Evolutionary conservation across 768 basidiomycete genomes (phyloP).

Genomic region (Sarcomyxa edulis): DNA sequence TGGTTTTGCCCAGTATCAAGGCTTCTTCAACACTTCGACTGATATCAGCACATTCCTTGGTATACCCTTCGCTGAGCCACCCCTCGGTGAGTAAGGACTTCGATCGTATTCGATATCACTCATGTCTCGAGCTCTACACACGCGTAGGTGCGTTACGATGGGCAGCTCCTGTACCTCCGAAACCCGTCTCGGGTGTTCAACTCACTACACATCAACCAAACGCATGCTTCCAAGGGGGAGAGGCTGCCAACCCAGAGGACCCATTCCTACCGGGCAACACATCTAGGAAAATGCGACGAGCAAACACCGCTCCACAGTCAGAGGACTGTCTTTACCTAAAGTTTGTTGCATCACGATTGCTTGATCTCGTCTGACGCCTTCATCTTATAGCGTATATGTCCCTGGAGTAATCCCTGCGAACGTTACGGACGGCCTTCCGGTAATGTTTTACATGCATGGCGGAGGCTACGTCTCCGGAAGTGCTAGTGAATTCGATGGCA

Average conservation of each 20-base stretch:
- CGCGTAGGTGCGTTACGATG: conserved; percentile 29
- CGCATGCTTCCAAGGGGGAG: conserved; percentile 26
- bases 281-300: conserved; percentile 1
- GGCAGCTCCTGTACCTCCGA: conserved; percentile 25
- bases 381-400: conserved; percentile 25
- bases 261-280: no score
- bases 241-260: conserved; percentile 27
- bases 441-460: conserved; percentile 9
- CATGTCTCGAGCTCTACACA: no score
- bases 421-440: conserved; percentile 16
- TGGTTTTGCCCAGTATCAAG: conserved; percentile 41
- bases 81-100: no score
- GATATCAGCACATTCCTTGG: conserved; percentile 33
- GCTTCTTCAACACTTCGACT: conserved; percentile 25
- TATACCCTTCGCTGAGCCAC: conserved; percentile 46
- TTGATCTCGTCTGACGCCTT: neutral
- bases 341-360: conserved; percentile 12
- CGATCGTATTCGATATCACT: no score
- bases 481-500: conserved; percentile 5
- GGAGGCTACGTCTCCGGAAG: conserved; percentile 7
- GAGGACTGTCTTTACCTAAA: conserved; percentile 40
- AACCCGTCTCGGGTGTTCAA: conserved; percentile 20
- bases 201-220: conserved; percentile 24
- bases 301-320: conserved; percentile 8
- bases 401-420: conserved; percentile 24